phyloP scores from a whole-genome alignment of 805 yeast genomes.

The Lipomyces lipofer region DNA sequence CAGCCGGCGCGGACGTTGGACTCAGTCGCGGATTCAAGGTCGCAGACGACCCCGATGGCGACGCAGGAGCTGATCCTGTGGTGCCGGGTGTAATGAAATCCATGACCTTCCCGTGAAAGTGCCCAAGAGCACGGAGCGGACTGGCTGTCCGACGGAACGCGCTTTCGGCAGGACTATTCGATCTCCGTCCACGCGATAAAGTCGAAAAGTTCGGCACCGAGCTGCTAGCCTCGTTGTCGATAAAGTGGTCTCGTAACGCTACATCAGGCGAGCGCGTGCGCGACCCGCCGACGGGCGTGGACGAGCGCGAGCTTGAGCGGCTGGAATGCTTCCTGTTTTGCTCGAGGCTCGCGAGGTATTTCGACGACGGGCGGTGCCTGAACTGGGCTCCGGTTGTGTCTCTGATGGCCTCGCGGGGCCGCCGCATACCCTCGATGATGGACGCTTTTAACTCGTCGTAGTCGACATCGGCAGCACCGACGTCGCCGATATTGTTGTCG shows the following conservation, averaged over 20 bases:
- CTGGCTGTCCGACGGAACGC: conserved; percentile 7
- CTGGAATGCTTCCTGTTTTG: neutral
- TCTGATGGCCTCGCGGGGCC: conserved; percentile 5
- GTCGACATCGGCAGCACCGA: conserved; percentile 8
- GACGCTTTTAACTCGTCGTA: conserved; percentile 12
- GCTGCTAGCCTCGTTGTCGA: neutral
- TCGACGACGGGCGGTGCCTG: neutral
- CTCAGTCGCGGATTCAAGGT: neutral
- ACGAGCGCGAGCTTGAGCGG: neutral
- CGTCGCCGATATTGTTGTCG: conserved; percentile 10
- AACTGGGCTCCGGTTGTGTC: conserved; percentile 15
- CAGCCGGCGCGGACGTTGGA: neutral
- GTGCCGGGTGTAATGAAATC: neutral
- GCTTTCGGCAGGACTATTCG: neutral
- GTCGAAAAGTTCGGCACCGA: neutral
- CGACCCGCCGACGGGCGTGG: neutral
- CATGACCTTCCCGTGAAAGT: neutral
- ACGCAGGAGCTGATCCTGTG: neutral
- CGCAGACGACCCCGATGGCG: neutral
- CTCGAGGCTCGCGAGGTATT: conserved; percentile 10
- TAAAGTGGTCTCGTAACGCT: neutral
- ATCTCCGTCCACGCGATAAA: neutral
- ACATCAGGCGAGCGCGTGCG: neutral
- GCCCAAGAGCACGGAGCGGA: conserved; percentile 2
- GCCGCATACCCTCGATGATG: neutral